Evolutionary conservation across 1,139 yeast species (phyloP).

Genomic region (Yamadazyma dendronema): DNA sequence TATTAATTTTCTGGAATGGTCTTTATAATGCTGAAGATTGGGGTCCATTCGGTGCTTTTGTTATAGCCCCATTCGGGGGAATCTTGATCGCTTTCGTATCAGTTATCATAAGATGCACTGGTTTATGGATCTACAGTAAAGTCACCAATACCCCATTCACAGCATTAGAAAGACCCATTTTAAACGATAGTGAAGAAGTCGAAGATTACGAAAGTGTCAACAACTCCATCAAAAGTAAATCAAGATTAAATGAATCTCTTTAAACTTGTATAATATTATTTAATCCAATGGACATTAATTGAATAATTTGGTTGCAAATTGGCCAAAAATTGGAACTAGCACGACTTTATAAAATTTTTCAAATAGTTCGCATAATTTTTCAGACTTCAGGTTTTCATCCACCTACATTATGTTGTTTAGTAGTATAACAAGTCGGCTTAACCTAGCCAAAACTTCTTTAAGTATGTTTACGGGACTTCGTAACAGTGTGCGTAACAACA

Average conservation of each 20-base stretch:
- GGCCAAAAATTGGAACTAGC: too few species aligned
- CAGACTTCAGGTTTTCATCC: background rate
- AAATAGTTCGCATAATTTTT: too few species aligned
- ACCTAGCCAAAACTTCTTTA: background rate
- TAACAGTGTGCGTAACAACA: conserved; percentile 14
- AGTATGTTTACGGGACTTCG: background rate
- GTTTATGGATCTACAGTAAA: conserved; percentile 36
- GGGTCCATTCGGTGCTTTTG: conserved; percentile 95
- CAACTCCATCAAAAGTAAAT: conserved; percentile 13
- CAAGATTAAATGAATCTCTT: conserved; percentile 1
- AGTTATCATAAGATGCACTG: conserved; percentile 49
- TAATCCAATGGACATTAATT: too few species aligned
- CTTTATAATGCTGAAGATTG: conserved; percentile 75
- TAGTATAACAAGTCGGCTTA: conserved; percentile 5
- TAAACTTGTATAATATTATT: background rate
- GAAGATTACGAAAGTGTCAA: conserved; percentile 9
- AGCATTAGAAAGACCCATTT: conserved; percentile 53
- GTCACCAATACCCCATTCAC: conserved; percentile 48
- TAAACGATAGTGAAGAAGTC: conserved; percentile 13
- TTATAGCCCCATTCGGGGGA: conserved; percentile 85
- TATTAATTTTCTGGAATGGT: conserved; percentile 72
- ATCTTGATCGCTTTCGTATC: conserved; percentile 54
- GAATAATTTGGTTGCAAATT: too few species aligned
- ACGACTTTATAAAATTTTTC: too few species aligned
- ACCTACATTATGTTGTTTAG: conserved; percentile 4